Evolutionary conservation across 202 grass and related monocot species (phyloP), one percentile per base, ranked within the genome.

Genomic region (Panicum hallii): DNA sequence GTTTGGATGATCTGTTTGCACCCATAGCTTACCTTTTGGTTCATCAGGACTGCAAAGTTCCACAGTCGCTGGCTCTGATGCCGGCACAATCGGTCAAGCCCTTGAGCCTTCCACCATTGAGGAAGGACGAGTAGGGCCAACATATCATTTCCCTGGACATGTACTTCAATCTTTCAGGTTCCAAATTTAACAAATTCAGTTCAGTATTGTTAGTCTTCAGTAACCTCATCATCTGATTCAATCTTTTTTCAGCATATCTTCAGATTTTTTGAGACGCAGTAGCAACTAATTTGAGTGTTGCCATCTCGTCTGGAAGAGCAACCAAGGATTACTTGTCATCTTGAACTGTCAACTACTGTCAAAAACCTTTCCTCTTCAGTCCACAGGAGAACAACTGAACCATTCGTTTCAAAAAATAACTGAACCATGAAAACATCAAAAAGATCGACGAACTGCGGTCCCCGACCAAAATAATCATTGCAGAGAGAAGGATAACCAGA

Each of bases 21-120:
- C 42, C 72, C 65, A 46, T 81, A 41, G 46, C 87, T 85, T 77
- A 85, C 55, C 75, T 70, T 66, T 41, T 78, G 38, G 47, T 82
- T 54, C 65, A 58, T 82, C 72, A 86, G 83, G 73, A 82, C n/a
- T 11, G 5, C 65, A 66, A 72, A 57, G 19, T 82, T 89, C 14
- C 58, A 74, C 60, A 60, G 11, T 66, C 9, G 0, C 10, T 12
- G 65, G 19, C 0, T 9, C 43, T 20, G 34, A 63, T 50, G 23
- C 47, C 46, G 16, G 19, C 15, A 26, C 48, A 17, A 1, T 5
- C 7, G 48, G 30, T 74, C 19, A 58, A 15, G 7, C 63, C 36
- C 56, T 36, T 9, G 12, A 67, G 11, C 23, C 60, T 70, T 14
- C 26, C 26, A 8, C 22, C 5, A 7, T 8, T 15, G 3, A 75